Base-by-base conservation (phyloP, 2,329 filamentous ascomycete genomes). In the Aspergillus fischeri region DNA sequence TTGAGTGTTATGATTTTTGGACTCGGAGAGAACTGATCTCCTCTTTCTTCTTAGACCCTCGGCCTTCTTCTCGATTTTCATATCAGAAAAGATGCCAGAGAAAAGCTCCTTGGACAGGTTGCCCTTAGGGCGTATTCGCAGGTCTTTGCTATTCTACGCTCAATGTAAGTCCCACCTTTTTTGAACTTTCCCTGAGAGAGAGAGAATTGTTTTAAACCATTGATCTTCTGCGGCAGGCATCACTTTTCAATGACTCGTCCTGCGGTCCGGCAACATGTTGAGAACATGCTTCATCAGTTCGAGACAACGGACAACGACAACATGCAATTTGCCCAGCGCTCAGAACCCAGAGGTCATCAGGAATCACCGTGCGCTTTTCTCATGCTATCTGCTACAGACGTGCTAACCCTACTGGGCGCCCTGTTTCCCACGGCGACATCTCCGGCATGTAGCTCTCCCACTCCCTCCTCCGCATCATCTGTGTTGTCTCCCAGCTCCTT, bases 51-150 rank as follows among this genome's bases (percentile, higher is more conserved):
- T 50, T 64, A 86, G 83, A 80, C 79, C 20, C 79, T 83, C 58
- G 82, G 81, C 51, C 78, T 86, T 60, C 87, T 97, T 79, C 84
- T 91, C 56, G 91, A 96, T 67, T 93, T 96, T 72, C 91, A 96
- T 76, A 91, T 97, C 66, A 92, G 90, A 51, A 91, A 95, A 65
- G 91, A 93, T 74, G 92, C 91, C 45, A 86, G 94, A 47, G 90
- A 96, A 67, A 92, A 81, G 62, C 81, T 87, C 51, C 76, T 86
- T 57, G 81, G 83, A 60, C 89, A 93, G 70, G 88, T 97, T 56
- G 91, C 89, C 55, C 86, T 89, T 70, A 86, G 88, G 60, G 89
- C 90, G 51, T 89, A 92, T 69, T 87, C 89, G 67, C 83, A 90
- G 62, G 90, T 93, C 11, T 85, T 90, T 58, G 90, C 92, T 67